Base-by-base conservation (phyloP, 2,329 filamentous ascomycete genomes). In the Bipolaris victoriae region DNA sequence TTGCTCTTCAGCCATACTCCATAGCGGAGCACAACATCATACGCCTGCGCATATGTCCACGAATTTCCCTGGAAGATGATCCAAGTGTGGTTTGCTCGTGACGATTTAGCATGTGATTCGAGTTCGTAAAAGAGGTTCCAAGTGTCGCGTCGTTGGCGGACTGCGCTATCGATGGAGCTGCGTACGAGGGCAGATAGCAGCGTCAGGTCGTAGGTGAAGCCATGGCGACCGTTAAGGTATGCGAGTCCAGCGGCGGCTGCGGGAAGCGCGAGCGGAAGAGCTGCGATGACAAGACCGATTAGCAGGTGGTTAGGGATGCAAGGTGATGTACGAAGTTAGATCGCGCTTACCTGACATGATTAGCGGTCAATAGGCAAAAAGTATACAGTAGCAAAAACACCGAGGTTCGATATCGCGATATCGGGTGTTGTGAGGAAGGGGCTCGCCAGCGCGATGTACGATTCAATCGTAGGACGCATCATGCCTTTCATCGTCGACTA, bases 211-310 rank as follows among this genome's bases (percentile, higher is more conserved):
- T 89, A 84, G 37, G 77, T 72, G 46, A 92, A 65, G 65, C 88
- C 84, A 66, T 84, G 86, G 75, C 89, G 90, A 46, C 84, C 90
- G 70, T 92, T 84, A 39, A 90, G 77, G 62, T 91, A 90, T 15
- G 82, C 81, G 44, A 84, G 81, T 7, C 78, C 74, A 22, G 78
- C 78, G 6, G 70, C 67, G 3, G 73, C 71, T n/a, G 70, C 73
- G 7, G 74, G 70, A 22, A 76, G 33, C 18, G 69, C 65, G 51
- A 66, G 59, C 13, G 71, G 66, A 36, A 75, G 64, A 4, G 63
- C 72, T 74, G 53, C 36, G 39, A 39, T 48, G 6, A 44, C 16
- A 35, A 35, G 22, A 37, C 36, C 13, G 41, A 55, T 50, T 50
- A 47, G 47, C 26, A 36, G 20, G 16, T n/a, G 10, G 10, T 39